Evolutionary conservation across 1,139 yeast genomes (phyloP), one percentile per base, ranked within the genome.

Genomic region (Kodamaea plutei): DNA sequence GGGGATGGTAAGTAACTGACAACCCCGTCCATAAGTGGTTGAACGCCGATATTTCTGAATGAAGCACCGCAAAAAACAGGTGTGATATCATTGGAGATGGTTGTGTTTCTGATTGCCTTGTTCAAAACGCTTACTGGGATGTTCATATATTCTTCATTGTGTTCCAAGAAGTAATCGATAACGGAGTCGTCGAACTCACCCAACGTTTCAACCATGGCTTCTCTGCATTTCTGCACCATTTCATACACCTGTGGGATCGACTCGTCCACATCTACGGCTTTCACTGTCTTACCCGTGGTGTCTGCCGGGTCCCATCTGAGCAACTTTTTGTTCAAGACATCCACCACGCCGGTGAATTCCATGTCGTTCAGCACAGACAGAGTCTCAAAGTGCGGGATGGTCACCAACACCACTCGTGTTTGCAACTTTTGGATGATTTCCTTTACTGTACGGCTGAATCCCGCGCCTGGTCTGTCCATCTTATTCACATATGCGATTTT

Each of bases 381-480:
- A 1, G 29, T 34, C 30, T 57, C 64, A 43, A 78, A 89, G 55
- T 69, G 78, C 0, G 99, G 99, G n/a, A 85, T 58, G 38, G 83
- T 89, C 17, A 88, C 67, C 28, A 88, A 56, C 0, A 81, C 84
- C 3, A 82, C 88, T 25, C 81, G 67, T 0, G 95, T 84, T 13
- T 77, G 78, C 36, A 93, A 61, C 50, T 84, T 84, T 15, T 77
- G 63, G n/a, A 85, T 82, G 15, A 91, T 73, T 46, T 91, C 97
- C 43, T 77, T 76, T 4, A 88, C 94, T 0, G 96, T 84, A 37
- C 96, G 67, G 37, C 95, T 82, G 52, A 79, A 91, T 0, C 96
- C 96, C 0, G 97, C 96, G 9, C 98, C 98, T 11, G 79, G 83
- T 36, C 97, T 71, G 58, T 91, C 99, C 98, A 91, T 89, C 54